Base-by-base conservation (phyloP, 306 rosid species). In the Cucurbita ficifolia region DNA sequence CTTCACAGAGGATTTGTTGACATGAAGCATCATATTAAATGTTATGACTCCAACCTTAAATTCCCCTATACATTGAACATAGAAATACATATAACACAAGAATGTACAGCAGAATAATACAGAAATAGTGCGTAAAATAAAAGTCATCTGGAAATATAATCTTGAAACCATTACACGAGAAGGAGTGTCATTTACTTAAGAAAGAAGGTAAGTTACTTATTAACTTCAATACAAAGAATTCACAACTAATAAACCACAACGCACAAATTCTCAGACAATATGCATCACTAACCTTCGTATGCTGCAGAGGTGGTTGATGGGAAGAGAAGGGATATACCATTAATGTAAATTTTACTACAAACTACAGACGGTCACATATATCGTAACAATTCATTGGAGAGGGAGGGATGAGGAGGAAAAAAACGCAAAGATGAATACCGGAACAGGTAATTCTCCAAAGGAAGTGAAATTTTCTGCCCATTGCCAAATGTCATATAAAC, bases 391-490 rank as follows among this genome's bases (percentile, higher is more conserved):
- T 19, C 62, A 75, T 9, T 33, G 10, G 7, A 36, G 46, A 16
- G 68, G 13, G 68, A 60, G 10, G 22, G 22, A 35, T 1, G 7
- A 22, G 22, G 21, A 13, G 29, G 40, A 16, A 72, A 46, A 82
- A 40, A 38, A 50, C 19, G 57, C 55, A 57, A 39, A 54, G 46
- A 59, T 8, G 24, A n/a, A 53, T 78, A 84, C 88, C 80, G 86
- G 72, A 84, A 84, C 76, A 81, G 76, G 81, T 77, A 86, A 65
- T 84, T 79, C 39, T 84, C 88, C 0, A 85, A 85, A 77, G 82
- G 75, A 43, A 84, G 72, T 36, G 56, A 77, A 35, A 70, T 57
- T 18, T 84, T 84, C 14, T 84, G 80, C 21, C 84, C 85, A 61
- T 82, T 71, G 72, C 57, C 67, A 24, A 82, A 84, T 4, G 82